A percentile compares a stretch with the other conserved stretches of the same genome.
phyloP scores from a whole-genome alignment of 2,329 filamentous ascomycete species.

The Ophidiomyces ophidiicola region DNA sequence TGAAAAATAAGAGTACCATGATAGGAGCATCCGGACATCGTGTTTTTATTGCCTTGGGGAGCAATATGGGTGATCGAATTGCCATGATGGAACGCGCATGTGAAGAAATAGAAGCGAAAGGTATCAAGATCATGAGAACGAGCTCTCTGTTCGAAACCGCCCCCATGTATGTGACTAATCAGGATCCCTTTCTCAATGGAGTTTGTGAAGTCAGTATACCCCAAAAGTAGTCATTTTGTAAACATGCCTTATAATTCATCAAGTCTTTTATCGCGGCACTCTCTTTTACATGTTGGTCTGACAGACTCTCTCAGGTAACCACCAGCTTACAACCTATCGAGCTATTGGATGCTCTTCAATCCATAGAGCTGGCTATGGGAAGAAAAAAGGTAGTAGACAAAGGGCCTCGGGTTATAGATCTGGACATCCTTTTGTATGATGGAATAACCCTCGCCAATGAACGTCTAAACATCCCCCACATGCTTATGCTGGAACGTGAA shows the following conservation, averaged over 20 bases:
- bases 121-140: constrained; percentile 63
- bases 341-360: constrained; percentile 68
- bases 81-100: constrained; percentile 77
- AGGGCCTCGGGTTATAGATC: constrained; percentile 83
- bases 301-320: constrained; percentile 50
- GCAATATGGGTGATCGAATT: constrained; percentile 80
- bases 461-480: constrained; percentile 72
- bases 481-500: constrained; percentile 74
- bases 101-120: constrained; percentile 57
- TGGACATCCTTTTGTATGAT: constrained; percentile 81
- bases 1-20: constrained; percentile 1
- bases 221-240: constrained; percentile 3
- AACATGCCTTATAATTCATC: not conserved
- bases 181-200: constrained; percentile 80
- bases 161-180: constrained; percentile 91
- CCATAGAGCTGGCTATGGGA: constrained; percentile 68
- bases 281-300: constrained; percentile 5
- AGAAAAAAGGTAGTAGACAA: constrained; percentile 80
- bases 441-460: constrained; percentile 53
- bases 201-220: constrained; percentile 63
- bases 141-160: constrained; percentile 89
- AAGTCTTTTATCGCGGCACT: not conserved
- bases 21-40: constrained; percentile 2
- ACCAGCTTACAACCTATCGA: constrained; percentile 63
- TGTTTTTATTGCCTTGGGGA: constrained; percentile 79